Evolutionary conservation across 2,329 filamentous ascomycete genomes (phyloP).

Genomic region (Aspergillus sp.): DNA sequence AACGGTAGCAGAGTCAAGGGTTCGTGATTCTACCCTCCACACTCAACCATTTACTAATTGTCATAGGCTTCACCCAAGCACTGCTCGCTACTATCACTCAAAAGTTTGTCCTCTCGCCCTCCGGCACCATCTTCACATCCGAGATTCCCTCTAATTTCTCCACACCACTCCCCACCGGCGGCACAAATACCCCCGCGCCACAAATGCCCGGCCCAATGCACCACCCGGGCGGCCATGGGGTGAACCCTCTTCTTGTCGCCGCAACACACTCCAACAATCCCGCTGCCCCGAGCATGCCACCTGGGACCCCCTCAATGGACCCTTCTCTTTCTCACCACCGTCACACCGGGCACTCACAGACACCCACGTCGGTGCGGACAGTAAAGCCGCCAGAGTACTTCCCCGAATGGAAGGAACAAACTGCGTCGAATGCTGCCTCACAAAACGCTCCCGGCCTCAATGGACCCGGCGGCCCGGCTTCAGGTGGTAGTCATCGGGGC

Average conservation of each 20-base stretch:
- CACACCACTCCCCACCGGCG: conserved; percentile 85
- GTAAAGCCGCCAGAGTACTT: conserved; percentile 82
- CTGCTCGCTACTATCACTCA: conserved; percentile 77
- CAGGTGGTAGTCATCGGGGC: conserved; percentile 45
- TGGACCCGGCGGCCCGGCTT: conserved; percentile 29
- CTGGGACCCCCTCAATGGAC: conserved; percentile 44
- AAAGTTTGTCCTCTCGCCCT: conserved; percentile 89
- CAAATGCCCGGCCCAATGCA: conserved; percentile 54
- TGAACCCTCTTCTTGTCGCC: conserved; percentile 90
- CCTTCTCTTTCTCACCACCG: conserved; percentile 50
- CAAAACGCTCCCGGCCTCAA: conserved; percentile 48
- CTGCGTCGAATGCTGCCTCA: conserved; percentile 41
- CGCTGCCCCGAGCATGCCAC: conserved; percentile 37
- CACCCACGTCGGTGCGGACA: conserved; percentile 81
- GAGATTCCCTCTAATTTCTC: conserved; percentile 93
- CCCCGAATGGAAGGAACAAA: conserved; percentile 83
- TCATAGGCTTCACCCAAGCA: conserved; percentile 80
- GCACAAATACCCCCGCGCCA: conserved; percentile 77
- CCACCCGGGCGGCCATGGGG: conserved; percentile 63
- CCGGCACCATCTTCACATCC: conserved; percentile 94
- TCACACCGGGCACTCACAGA: conserved; percentile 70
- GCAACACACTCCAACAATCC: conserved; percentile 66
- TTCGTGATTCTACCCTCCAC: conserved; percentile 28
- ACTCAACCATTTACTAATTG: neutral
- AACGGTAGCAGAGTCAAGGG: conserved; percentile 74